Conservation (phyloP, 2,329 filamentous ascomycete species). For the Leptographium wingfieldii region DNA sequence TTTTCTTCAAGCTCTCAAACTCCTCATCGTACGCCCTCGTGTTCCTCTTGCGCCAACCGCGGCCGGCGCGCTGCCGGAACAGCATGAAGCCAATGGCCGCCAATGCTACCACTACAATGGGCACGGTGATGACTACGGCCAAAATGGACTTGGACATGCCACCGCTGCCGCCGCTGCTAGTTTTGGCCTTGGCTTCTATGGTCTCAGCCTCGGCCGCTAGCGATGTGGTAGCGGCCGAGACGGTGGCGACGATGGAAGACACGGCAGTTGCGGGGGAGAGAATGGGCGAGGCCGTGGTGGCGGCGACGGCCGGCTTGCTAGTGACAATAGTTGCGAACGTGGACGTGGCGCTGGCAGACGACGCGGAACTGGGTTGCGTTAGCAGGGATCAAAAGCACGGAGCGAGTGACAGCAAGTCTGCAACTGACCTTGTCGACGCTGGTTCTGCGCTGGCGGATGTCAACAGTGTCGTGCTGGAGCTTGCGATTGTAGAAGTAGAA, state of each 20-base stretch:
- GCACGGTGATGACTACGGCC: constrained; percentile 10
- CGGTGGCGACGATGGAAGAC: neutral
- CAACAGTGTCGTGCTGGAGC: neutral
- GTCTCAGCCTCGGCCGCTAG: neutral
- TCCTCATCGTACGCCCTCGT: constrained; percentile 13
- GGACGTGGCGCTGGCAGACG: neutral
- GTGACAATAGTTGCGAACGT: constrained; percentile 8
- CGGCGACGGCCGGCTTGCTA: constrained; percentile 2
- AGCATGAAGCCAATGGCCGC: constrained; percentile 10
- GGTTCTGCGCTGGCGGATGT: neutral
- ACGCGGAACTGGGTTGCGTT: neutral
- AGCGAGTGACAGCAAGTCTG: neutral
- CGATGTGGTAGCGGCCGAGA: neutral
- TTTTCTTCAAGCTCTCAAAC: constrained; percentile 15
- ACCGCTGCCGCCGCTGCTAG: neutral
- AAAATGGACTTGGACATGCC: constrained; percentile 8
- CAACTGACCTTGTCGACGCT: neutral
- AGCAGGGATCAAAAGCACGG: neutral
- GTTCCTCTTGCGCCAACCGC: neutral
- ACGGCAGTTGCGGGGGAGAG: neutral
- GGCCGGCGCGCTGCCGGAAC: constrained; percentile 6
- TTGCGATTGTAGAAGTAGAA: too few species aligned
- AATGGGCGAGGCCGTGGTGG: neutral
- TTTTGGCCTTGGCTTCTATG: neutral
- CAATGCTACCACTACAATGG: constrained; percentile 11